Percentiles rank a stretch among this genome's conserved stretches.
Conservation (phyloP, 129 eudicot genomes). For the Helianthus tuberosus region DNA sequence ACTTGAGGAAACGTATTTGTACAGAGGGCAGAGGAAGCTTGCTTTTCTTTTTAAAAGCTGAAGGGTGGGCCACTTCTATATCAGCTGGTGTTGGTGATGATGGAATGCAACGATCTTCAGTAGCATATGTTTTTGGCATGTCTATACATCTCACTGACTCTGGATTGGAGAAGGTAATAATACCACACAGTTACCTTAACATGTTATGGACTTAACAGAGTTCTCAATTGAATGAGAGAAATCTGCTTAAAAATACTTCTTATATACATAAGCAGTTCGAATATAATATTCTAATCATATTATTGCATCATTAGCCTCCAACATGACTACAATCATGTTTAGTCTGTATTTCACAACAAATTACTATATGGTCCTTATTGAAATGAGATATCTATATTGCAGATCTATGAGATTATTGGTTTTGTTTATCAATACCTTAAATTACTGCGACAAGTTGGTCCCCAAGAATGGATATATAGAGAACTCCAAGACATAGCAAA, state of each 20-base stretch:
- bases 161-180: constrained; percentile 81
- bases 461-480: constrained; percentile 92
- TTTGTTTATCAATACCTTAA: constrained; percentile 88
- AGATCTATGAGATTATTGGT: constrained; percentile 85
- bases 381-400: constrained; percentile 30
- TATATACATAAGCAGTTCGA: not conserved
- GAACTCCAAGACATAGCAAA: constrained; percentile 95
- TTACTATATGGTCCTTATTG: constrained; percentile 7
- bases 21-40: constrained; percentile 98
- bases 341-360: constrained; percentile 6
- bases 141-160: constrained; percentile 88
- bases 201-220: not conserved
- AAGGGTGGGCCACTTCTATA: constrained; percentile 90
- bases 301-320: not conserved
- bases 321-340: not conserved
- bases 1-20: constrained; percentile 10
- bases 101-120: constrained; percentile 80
- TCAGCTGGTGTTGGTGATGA: constrained; percentile 99
- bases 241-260: not conserved
- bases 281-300: not conserved
- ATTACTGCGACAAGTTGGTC: constrained; percentile 70
- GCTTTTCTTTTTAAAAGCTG: constrained; percentile 73
- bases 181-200: constrained; percentile 2
- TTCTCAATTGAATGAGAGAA: not conserved
- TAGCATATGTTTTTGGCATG: constrained; percentile 92